A percentile compares a stretch with the other conserved stretches of the same genome.
Evolutionary conservation across 148 eudicot species (phyloP).

Genomic region (Nyssa sinensis): DNA sequence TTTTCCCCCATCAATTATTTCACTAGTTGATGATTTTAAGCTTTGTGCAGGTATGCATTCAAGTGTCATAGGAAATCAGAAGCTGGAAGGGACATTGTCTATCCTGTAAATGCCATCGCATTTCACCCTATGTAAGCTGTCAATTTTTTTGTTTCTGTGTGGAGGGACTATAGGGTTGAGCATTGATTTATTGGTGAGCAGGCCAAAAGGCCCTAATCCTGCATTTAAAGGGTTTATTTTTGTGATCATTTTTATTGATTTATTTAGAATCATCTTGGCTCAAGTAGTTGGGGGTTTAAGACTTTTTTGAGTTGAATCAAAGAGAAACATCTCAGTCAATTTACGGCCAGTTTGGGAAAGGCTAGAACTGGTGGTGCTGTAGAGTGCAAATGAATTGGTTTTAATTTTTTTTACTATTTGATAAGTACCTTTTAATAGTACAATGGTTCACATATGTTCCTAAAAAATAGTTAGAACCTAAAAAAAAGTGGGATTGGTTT

Average conservation of each 20-base stretch:
- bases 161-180: not conserved
- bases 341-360: too few relatives aligned
- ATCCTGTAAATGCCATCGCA: conserved; percentile 95
- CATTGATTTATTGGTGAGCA: not conserved
- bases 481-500: too few relatives aligned
- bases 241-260: not conserved
- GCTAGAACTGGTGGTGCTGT: too few relatives aligned
- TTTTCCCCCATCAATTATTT: not conserved
- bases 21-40: conserved; percentile 7
- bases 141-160: not conserved
- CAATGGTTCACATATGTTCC: too few relatives aligned
- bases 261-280: too few relatives aligned
- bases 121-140: conserved; percentile 65
- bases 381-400: too few relatives aligned
- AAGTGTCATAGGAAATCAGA: conserved; percentile 93
- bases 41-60: conserved; percentile 74
- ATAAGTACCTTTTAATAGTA: too few relatives aligned
- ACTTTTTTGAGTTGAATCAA: not conserved
- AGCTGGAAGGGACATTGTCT: conserved; percentile 92
- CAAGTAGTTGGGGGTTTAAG: not conserved
- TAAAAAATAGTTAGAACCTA: too few relatives aligned
- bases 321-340: not conserved
- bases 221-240: not conserved
- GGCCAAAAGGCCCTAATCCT: not conserved
- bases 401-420: too few relatives aligned